These are phyloP conservation scores for Leersia perrieri DNA, from an alignment of 176 grass and related monocot species.

Conservation along the genomic window DNA sequence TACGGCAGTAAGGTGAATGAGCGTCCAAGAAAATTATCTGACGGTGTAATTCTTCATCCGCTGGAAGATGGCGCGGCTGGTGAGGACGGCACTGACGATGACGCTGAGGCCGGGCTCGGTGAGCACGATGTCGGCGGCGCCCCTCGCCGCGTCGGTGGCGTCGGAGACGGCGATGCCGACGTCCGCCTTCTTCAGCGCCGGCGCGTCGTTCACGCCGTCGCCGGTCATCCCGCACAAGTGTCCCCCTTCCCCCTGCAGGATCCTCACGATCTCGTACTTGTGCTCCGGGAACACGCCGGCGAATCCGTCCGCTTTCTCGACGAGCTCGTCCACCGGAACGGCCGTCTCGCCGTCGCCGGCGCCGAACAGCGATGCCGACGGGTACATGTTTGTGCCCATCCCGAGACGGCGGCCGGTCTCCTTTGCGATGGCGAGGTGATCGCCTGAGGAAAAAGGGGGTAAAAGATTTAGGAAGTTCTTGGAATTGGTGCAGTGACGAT, in stretches of 20 bases:
- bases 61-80: conserved; percentile 81
- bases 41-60: conserved; percentile 96
- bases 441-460: conserved; percentile 34
- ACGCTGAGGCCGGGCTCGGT: conserved; percentile 83
- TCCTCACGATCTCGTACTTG: conserved; percentile 88
- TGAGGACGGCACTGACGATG: conserved; percentile 72
- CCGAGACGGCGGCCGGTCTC: conserved; percentile 85
- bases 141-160: conserved; percentile 73
- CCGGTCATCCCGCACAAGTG: conserved; percentile 81
- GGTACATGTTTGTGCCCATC: conserved; percentile 90
- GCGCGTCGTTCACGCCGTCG: conserved; percentile 76
- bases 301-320: conserved; percentile 80
- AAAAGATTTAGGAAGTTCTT: background rate
- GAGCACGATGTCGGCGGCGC: conserved; percentile 84
- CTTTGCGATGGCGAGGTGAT: conserved; percentile 91
- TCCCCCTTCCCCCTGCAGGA: conserved; percentile 52
- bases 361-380: conserved; percentile 71
- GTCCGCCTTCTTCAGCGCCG: conserved; percentile 78
- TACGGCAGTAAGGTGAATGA: background rate
- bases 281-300: conserved; percentile 92
- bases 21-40: background rate
- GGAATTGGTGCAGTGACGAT: background rate
- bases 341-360: conserved; percentile 31
- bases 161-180: conserved; percentile 84
- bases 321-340: conserved; percentile 63